These are phyloP conservation scores for Tolypocladium pustulatum DNA, from an alignment of 2,329 filamentous ascomycete genomes.

Conservation along the genomic window DNA sequence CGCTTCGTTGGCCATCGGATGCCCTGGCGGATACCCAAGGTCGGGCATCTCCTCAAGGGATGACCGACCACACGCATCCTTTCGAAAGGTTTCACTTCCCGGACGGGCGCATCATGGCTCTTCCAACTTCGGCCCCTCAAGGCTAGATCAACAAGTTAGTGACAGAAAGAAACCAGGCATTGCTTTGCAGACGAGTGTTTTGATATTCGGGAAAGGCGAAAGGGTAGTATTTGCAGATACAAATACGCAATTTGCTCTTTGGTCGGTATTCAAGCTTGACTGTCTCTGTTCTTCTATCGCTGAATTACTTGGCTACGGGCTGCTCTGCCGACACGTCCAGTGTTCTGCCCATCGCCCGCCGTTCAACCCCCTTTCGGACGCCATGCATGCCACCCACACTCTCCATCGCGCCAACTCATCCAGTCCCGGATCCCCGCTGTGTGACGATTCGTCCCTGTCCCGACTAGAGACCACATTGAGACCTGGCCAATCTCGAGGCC, in stretches of 20 bases:
- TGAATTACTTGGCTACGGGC: background rate
- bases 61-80: too few species aligned
- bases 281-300: background rate
- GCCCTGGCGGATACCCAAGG: background rate
- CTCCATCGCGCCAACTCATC: conserved; percentile 7
- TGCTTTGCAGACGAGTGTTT: background rate
- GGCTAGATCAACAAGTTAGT: background rate
- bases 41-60: background rate
- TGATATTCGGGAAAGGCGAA: background rate
- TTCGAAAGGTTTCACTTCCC: background rate
- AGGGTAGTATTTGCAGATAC: too few species aligned
- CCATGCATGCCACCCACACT: conserved; percentile 15
- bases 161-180: background rate
- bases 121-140: background rate
- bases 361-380: background rate
- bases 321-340: background rate
- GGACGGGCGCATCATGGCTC: too few species aligned
- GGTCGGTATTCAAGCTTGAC: background rate
- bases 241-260: background rate
- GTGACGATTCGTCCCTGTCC: conserved; percentile 15
- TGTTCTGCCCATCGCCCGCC: background rate
- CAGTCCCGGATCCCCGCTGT: conserved; percentile 11
- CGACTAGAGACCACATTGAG: conserved; percentile 9
- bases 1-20: background rate
- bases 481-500: conserved; percentile 43